Base-by-base conservation (phyloP, 1,284 basidiomycete genomes). In the Austroboletus niveus region DNA sequence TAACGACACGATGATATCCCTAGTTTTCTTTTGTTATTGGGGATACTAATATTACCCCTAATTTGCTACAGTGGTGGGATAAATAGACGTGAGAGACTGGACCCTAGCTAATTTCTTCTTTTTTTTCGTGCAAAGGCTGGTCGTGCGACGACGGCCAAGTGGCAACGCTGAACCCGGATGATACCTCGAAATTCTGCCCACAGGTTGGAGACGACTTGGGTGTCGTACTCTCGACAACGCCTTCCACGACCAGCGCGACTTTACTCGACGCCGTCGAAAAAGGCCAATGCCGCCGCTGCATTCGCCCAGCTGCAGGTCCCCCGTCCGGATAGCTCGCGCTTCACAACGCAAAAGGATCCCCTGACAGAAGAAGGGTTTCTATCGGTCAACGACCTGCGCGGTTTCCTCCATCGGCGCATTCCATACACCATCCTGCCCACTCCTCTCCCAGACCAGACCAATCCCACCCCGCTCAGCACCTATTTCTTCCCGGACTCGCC, bases 171-270 rank as follows among this genome's bases (percentile, higher is more conserved):
- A 49, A 51, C 38, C 38, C 15, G 50, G 46, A 81, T 82, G 78
- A 68, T 81, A 55, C 66, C 73, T 57, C 70, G 80, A 58, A 71
- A 73, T 39, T 72, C 63, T 55, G n/a, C 73, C 34, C 70, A 69
- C 42, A 72, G 67, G 56, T 61, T 81, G n/a, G 80, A 78, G 79
- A 79, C 78, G 69, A 74, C 82, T 79, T 80, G 79, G 64, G 60
- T 82, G 75, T 78, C 78, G 69, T 85, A 68, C 68, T 74, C 85
- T 62, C 76, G 86, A 30, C 83, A 87, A 67, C 64, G 72, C 57
- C 81, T 87, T 55, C 84, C 82, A 38, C 78, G 84, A 42, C 84
- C 85, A 49, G 81, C 83, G 45, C 81, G 84, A 56, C 75, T 84
- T 45, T 85, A 83, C 65, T 82, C 84, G 8, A 76, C 82, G 3